These are phyloP conservation scores for Aphanomyces euteiches DNA, from an alignment of 352 stramenopile genomes.

Conservation along the genomic window DNA sequence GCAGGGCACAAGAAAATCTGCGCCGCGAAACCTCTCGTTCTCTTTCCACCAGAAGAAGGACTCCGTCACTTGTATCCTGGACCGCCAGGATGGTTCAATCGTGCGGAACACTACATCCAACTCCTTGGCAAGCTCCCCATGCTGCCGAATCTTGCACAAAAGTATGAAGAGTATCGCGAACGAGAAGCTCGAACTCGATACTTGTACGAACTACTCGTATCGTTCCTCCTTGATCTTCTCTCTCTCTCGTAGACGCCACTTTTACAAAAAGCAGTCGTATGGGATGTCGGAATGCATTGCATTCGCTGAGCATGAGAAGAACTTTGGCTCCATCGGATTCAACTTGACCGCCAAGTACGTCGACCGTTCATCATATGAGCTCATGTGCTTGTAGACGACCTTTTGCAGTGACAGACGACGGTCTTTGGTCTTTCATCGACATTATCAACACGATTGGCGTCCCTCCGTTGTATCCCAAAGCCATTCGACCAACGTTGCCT, in stretches of 20 bases:
- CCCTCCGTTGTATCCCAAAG: conserved; percentile 13
- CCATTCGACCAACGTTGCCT: background rate
- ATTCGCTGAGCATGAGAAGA: conserved; percentile 19
- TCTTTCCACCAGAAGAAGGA: conserved; percentile 17
- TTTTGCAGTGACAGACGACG: conserved; percentile 6
- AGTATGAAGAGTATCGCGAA: conserved; percentile 26
- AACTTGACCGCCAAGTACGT: conserved; percentile 14
- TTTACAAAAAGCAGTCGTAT: conserved; percentile 27
- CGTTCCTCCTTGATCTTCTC: background rate
- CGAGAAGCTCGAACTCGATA: conserved; percentile 12
- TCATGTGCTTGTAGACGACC: conserved; percentile 15
- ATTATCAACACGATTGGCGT: conserved; percentile 15
- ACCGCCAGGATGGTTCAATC: conserved; percentile 19
- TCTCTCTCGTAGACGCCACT: conserved; percentile 11
- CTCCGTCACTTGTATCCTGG: conserved; percentile 23
- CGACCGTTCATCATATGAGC: background rate
- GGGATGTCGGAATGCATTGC: conserved; percentile 3
- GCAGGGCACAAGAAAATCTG: conserved; percentile 28
- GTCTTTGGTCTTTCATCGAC: conserved; percentile 18
- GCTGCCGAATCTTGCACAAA: conserved; percentile 13
- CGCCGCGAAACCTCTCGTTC: conserved; percentile 12
- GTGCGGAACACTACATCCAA: conserved; percentile 6
- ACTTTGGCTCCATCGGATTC: conserved; percentile 21
- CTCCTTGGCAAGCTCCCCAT: conserved; percentile 16
- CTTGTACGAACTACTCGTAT: conserved; percentile 3